phyloP scores from a whole-genome alignment of 768 basidiomycete genomes.

The Suillus paluster region DNA sequence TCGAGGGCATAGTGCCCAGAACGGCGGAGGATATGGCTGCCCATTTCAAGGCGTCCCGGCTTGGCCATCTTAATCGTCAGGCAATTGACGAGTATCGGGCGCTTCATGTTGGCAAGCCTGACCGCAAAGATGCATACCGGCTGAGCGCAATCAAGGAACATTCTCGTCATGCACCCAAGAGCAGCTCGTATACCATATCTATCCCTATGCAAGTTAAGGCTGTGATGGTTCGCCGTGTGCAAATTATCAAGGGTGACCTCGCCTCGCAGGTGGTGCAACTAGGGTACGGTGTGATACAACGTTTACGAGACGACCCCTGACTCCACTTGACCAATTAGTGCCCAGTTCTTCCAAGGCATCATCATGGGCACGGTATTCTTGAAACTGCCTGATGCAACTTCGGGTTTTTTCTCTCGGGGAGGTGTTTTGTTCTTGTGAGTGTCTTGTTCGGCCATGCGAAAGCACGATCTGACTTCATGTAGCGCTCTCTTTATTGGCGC shows the following conservation, averaged over 20 bases:
- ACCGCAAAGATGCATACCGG: constrained; percentile 48
- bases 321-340: constrained; percentile 36
- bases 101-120: constrained; percentile 48
- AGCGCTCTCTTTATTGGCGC: constrained; percentile 55
- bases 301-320: constrained; percentile 16
- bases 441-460: not conserved
- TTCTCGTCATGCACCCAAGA: constrained; percentile 46
- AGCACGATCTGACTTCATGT: constrained; percentile 49
- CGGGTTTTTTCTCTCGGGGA: constrained; percentile 56
- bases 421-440: constrained; percentile 77
- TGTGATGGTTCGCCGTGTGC: constrained; percentile 49
- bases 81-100: constrained; percentile 51
- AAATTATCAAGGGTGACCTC: constrained; percentile 48
- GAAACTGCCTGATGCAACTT: constrained; percentile 38
- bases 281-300: constrained; percentile 32
- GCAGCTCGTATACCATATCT: constrained; percentile 50
- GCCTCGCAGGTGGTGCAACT: constrained; percentile 39
- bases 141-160: constrained; percentile 55
- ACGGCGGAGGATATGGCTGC: constrained; percentile 62
- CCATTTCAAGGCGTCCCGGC: constrained; percentile 46
- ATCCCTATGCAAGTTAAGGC: constrained; percentile 48
- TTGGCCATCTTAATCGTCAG: constrained; percentile 45
- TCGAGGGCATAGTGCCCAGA: constrained; percentile 47
- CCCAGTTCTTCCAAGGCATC: constrained; percentile 27
- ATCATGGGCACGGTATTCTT: constrained; percentile 46